Base-by-base conservation (phyloP, 148 eudicot species). In the Polygonum aviculare region DNA sequence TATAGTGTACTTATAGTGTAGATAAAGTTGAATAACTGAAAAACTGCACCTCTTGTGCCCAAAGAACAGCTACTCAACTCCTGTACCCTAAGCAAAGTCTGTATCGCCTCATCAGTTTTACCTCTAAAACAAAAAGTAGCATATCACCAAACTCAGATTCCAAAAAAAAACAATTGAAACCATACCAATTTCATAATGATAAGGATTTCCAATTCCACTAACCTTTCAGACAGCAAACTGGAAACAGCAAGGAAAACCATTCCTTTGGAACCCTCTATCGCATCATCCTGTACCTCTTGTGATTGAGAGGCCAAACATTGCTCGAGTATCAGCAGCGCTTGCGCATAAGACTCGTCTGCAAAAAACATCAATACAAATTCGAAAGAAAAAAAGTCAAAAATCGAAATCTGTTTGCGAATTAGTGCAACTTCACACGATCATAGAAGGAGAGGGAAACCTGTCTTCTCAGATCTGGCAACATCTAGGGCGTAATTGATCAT, bases 401-500 rank as follows among this genome's bases (percentile, higher is more conserved):
- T 10, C 33, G 4, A 14, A 50, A 18, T 22, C 5, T 1, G 60
- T 54, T 54, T 54, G 60, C 7, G 31, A 26, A 26, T 26, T 26
- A 26, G 31, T 26, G 31, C 54, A 14, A 36, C n/a, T 26, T 21
- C 31, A 73, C 35, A 44, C 3, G 33, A 70, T 59, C 39, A 40
- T 52, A 19, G 45, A 41, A 26, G 3, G 35, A 70, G 8, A 12
- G 16, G 44, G 70, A 47, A 76, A 93, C 98, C 98, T 86, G 97
- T 75, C 85, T 86, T 91, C 1, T 78, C 80, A 52, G 94, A 84
- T 41, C 90, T 86, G 76, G 95, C 90, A 76, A 81, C 87, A 74
- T 84, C 85, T 19, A 92, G 74, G 51, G 97, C 97, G 39, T 91
- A 94, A 77, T 91, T 79, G 52, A 91, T 87, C 98, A 88, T 94